Evolutionary conservation across 75 land plant genomes (phyloP), one percentile per base, ranked within the genome.

Genomic region (Picea sitchensis): DNA sequence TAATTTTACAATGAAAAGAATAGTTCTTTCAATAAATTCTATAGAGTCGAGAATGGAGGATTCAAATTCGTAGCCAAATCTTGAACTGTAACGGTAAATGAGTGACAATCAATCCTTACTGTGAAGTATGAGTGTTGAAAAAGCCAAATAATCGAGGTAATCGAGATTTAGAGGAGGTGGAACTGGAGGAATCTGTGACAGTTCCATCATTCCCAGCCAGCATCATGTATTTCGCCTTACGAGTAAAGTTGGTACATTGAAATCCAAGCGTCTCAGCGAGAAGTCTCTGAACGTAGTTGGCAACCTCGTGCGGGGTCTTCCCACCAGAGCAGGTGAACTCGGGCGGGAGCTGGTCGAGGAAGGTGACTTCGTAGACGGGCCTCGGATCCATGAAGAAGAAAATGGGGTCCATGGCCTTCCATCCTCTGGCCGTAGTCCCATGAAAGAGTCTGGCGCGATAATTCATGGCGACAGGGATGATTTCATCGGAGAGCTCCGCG

Each of bases 341-440:
- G 13, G 11, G 68, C 21, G 99, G 98, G 58, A 96, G 68, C 77
- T 94, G 89, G 79, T 88, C 81, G 78, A 96, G 80, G 83, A 96
- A 94, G 3, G 91, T 91, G 21, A 96, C 88, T 76, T 90, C 95
- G 68, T 96, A 96, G 5, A 81, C 79, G 0, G 99, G 99, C 58
- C 87, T 78, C 0, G 98, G 98, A 81, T 96, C 92, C 98, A 96
- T 92, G 88, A 90, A 85, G 86, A 90, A 96, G 89, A 91, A 96
- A 54, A 96, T 85, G 17, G 98, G 91, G 60, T 96, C 99, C 88
- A 96, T 79, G 6, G 80, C 95, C 61, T 96, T 96, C 88, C 91
- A 92, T 1, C 97, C 97, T 47, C 95, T 61, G 0, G 97, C 99
- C 0, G 99, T 94, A 14, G 99, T 94, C 59, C 93, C 92, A 74